Conservation (phyloP, 805 yeast species). For the Ogataea allantospora region DNA sequence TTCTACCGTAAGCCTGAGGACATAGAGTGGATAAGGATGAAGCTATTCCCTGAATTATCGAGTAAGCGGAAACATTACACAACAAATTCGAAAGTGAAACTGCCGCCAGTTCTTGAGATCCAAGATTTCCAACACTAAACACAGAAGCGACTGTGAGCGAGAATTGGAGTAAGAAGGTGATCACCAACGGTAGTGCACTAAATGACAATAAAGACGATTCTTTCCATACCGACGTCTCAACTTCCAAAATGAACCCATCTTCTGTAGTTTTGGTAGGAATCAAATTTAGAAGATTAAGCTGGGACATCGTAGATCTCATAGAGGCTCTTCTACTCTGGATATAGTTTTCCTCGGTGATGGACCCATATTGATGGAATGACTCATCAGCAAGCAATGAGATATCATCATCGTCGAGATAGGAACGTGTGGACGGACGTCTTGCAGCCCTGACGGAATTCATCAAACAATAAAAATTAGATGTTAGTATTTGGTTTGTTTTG, state of each 20-base stretch:
- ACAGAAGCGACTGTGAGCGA: constrained; percentile 54
- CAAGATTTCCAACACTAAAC: constrained; percentile 56
- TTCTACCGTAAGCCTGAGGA: constrained; percentile 61
- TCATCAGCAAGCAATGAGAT: constrained; percentile 13
- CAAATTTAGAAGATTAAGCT: constrained; percentile 16
- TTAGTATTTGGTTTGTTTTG: constrained; percentile 1
- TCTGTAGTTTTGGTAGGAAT: constrained; percentile 25
- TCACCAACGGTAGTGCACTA: constrained; percentile 49
- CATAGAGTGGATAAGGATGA: constrained; percentile 58
- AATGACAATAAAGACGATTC: constrained; percentile 40
- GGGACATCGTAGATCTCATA: constrained; percentile 22
- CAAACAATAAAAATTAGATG: neutral
- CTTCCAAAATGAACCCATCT: constrained; percentile 35
- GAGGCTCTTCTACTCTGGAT: constrained; percentile 32
- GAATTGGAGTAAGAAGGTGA: constrained; percentile 54
- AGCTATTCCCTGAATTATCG: constrained; percentile 56
- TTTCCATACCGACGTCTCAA: constrained; percentile 37
- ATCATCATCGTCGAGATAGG: constrained; percentile 15
- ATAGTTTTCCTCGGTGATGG: constrained; percentile 22
- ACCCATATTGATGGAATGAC: constrained; percentile 24
- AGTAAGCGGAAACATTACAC: constrained; percentile 54
- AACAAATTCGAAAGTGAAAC: constrained; percentile 57
- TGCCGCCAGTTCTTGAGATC: constrained; percentile 57
- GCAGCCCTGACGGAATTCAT: constrained; percentile 7
- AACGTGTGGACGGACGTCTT: constrained; percentile 15